Percentiles rank a stretch among this genome's conserved stretches.
Conservation (phyloP, 768 basidiomycete genomes). For the Cystoderma amianthinum region DNA sequence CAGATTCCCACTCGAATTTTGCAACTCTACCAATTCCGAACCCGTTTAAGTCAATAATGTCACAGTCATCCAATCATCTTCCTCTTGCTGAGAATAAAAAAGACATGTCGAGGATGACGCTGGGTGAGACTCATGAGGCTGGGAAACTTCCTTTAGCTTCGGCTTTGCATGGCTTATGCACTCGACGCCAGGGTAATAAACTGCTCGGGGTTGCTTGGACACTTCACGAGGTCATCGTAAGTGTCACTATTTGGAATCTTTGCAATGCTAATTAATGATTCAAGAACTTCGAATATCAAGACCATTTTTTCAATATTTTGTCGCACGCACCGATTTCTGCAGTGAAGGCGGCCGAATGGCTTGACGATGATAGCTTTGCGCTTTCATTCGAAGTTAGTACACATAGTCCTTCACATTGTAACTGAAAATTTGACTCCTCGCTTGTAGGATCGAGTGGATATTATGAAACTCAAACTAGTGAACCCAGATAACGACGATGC, state of each 20-base stretch:
- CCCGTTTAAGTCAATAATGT: slow-evolving; percentile 52
- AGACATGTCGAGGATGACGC: slow-evolving; percentile 6
- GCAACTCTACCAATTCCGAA: slow-evolving; percentile 45
- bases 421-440: too few relatives aligned
- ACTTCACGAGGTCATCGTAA: slow-evolving; percentile 29
- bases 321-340: slow-evolving; percentile 15
- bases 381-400: slow-evolving; percentile 29
- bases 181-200: slow-evolving; percentile 16
- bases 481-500: slow-evolving; percentile 27
- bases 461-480: slow-evolving; percentile 23
- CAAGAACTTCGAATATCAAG: slow-evolving; percentile 30
- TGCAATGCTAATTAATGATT: neutral
- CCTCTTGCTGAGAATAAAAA: slow-evolving; percentile 10
- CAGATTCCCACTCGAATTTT: slow-evolving; percentile 20
- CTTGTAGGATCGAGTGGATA: slow-evolving; percentile 30
- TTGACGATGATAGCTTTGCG: slow-evolving; percentile 29
- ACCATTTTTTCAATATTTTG: slow-evolving; percentile 18
- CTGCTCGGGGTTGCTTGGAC: slow-evolving; percentile 43
- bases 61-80: slow-evolving; percentile 42
- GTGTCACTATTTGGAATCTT: slow-evolving; percentile 6
- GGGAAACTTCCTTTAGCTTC: slow-evolving; percentile 13
- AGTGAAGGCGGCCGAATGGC: slow-evolving; percentile 28
- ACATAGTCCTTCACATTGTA: neutral
- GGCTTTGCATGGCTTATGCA: slow-evolving; percentile 13
- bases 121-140: slow-evolving; percentile 14